Percentiles rank a stretch among this genome's conserved stretches.
These are phyloP conservation scores for Puccinellia tenuiflora DNA, from an alignment of 176 grass and related monocot genomes.

Conservation along the genomic window DNA sequence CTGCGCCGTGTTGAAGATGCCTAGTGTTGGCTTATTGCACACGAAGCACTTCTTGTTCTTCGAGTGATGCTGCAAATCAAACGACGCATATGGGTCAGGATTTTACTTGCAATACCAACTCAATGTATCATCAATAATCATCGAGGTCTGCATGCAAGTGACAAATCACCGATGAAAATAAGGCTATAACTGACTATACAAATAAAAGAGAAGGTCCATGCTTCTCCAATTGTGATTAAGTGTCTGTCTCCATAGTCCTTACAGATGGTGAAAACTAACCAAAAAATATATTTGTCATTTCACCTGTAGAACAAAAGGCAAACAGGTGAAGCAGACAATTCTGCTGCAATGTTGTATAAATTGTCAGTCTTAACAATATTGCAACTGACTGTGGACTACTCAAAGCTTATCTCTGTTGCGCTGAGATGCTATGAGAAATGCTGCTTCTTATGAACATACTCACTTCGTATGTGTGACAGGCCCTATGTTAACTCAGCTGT, in stretches of 20 bases:
- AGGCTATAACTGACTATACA: not conserved
- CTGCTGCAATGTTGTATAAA: not conserved
- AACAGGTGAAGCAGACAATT: not conserved
- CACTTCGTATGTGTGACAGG: not conserved
- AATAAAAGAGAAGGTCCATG: not conserved
- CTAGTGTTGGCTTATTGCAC: constrained; percentile 80
- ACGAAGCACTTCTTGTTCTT: constrained; percentile 93
- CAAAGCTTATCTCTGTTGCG: not conserved
- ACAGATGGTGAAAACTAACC: not conserved
- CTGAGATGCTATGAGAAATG: not conserved
- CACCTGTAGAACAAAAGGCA: not conserved
- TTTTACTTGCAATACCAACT: not conserved
- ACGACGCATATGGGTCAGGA: not conserved
- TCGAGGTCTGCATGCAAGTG: not conserved
- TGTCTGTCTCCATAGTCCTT: not conserved
- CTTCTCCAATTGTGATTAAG: not conserved
- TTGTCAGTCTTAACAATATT: not conserved
- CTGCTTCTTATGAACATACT: not conserved
- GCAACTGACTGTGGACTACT: not conserved
- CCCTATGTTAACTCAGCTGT: not conserved
- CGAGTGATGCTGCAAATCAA: constrained; percentile 65
- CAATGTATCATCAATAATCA: not conserved
- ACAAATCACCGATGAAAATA: too few species aligned
- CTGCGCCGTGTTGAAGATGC: constrained; percentile 77
- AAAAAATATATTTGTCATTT: not conserved